Base-by-base conservation (phyloP, 257 asterid species). In the Solanum sejunctum region DNA sequence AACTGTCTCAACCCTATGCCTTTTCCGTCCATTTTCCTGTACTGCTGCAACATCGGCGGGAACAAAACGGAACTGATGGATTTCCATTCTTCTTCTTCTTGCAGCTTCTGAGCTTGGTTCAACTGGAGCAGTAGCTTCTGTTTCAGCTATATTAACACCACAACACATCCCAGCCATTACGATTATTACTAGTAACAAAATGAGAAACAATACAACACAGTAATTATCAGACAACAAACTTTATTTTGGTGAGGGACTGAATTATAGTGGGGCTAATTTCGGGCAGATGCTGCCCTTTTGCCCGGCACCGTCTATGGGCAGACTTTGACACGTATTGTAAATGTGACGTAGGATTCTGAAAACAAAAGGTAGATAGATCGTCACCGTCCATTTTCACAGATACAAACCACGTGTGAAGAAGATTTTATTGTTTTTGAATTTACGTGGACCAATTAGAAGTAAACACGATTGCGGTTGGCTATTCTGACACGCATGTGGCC, bases 231-330 rank as follows among this genome's bases (percentile, higher is more conserved):
- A 36, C 41, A 5, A 36, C 41, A 4, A 36, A 36, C 28, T 58
- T 78, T 81, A 66, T 80, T 71, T 86, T n/a, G 58, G 89, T 11
- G 41, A 36, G 41, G 81, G 85, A 82, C 67, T 87, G 80, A 81
- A 90, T 89, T 85, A 28, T 52, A 43, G 80, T 57, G 77, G 51
- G 78, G 83, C 70, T 67, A 55, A 23, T 57, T 49, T 58, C 43
- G 91, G 98, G 98, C 95, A 93, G 93, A 5, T 52, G 72, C 72
- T 26, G 72, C 43, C 72, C 72, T 6, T 12, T 93, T 94, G 94
- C 93, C 99, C 95, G 95, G 91, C 94, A 92, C 95, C 93, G 92
- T 85, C 90, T 18, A 12, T 1, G 95, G 99, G 98, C 93, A 92
- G 91, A 77, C 81, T 66, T 93, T 5, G 36, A 94, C 95, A 91